Evolutionary conservation across 371 early-diverging fungal species (phyloP).

Genomic region (Zopfochytrium polystomum): DNA sequence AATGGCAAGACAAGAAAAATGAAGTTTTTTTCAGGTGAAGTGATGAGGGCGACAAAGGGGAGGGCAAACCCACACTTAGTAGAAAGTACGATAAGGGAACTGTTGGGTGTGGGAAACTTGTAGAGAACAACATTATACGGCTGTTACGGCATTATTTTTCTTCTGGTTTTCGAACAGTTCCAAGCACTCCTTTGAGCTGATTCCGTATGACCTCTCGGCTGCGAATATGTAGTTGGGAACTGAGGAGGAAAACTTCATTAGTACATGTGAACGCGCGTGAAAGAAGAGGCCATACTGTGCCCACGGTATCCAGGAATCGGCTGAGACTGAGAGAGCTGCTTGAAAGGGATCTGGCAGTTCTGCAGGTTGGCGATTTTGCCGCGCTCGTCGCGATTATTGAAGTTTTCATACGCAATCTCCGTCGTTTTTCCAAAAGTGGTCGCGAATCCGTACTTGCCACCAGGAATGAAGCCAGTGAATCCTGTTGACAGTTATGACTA

Average conservation of each 20-base stretch:
- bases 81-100: too few relatives aligned
- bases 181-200: slow-evolving; percentile 35
- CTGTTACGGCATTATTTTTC: too few relatives aligned
- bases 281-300: slow-evolving; percentile 27
- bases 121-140: too few relatives aligned
- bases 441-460: slow-evolving; percentile 38
- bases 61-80: slow-evolving; percentile 65
- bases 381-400: slow-evolving; percentile 43
- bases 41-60: slow-evolving; percentile 69
- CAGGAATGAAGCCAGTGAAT: slow-evolving; percentile 52
- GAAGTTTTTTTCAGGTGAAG: slow-evolving; percentile 71
- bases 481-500: slow-evolving; percentile 18
- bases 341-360: slow-evolving; percentile 30
- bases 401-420: slow-evolving; percentile 44
- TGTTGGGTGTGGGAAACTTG: too few relatives aligned
- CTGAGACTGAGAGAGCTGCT: slow-evolving; percentile 33
- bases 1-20: slow-evolving; percentile 59
- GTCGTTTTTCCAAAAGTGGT: slow-evolving; percentile 49
- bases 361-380: slow-evolving; percentile 23
- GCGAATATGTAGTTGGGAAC: slow-evolving; percentile 40
- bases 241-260: slow-evolving; percentile 3
- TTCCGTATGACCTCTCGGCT: slow-evolving; percentile 39
- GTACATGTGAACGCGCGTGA: not conserved
- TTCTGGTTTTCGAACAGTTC: slow-evolving; percentile 27
- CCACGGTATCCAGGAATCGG: slow-evolving; percentile 52